Percentiles rank a stretch among this genome's conserved stretches.
These are phyloP conservation scores for Daldinia vernicosa DNA, from an alignment of 495 filamentous ascomycete species.

Conservation along the genomic window DNA sequence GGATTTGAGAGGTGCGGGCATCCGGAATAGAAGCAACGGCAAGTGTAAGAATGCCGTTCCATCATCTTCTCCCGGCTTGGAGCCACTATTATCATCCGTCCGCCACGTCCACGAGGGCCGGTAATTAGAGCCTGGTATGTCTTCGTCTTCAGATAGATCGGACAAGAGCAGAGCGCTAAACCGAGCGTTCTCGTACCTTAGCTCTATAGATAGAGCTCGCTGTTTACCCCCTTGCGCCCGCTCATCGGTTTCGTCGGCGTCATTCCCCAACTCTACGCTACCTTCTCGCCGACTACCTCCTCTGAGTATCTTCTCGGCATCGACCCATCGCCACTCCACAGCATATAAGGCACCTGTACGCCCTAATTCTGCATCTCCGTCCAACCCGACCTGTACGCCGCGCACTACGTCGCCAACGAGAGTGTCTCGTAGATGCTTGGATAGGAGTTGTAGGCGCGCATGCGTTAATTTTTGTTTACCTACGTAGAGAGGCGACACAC, in stretches of 20 bases:
- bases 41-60: conserved; percentile 45
- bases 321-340: conserved; percentile 47
- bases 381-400: conserved; percentile 55
- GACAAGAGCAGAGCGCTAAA: conserved; percentile 56
- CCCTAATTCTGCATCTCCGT: conserved; percentile 45
- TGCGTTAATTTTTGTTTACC: conserved; percentile 42
- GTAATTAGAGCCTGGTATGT: neutral
- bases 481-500: conserved; percentile 56
- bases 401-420: conserved; percentile 60
- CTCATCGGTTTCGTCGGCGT: neutral
- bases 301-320: conserved; percentile 14
- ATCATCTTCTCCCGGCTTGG: conserved; percentile 10
- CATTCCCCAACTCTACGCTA: conserved; percentile 24
- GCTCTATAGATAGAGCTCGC: conserved; percentile 43
- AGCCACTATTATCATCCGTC: neutral
- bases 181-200: conserved; percentile 53
- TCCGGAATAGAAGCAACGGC: conserved; percentile 56
- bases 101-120: conserved; percentile 39
- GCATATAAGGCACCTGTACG: conserved; percentile 51
- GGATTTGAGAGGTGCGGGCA: conserved; percentile 55
- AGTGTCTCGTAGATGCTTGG: conserved; percentile 52
- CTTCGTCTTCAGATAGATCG: conserved; percentile 13
- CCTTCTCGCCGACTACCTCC: conserved; percentile 5
- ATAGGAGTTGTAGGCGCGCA: conserved; percentile 45
- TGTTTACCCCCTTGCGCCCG: conserved; percentile 12